Evolutionary conservation across 2,329 filamentous ascomycete genomes (phyloP).

Genomic region (Emydomyces testavorans): DNA sequence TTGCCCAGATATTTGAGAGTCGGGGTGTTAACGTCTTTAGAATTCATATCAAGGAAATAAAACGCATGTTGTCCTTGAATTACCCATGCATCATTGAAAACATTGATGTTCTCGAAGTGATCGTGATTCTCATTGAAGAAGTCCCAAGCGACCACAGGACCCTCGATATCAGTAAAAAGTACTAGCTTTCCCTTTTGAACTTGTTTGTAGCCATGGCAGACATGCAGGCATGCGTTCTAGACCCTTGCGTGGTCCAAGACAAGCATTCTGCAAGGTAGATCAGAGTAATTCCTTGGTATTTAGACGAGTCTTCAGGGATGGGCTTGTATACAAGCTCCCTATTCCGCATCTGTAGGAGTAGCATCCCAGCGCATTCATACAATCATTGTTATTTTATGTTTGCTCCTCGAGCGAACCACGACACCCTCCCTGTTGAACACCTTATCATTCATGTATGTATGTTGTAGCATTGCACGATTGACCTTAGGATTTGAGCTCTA

Average conservation of each 20-base stretch:
- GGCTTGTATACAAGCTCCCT: no score
- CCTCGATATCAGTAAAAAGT: no score
- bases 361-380: no score
- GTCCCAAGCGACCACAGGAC: no score
- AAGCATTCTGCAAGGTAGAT: conserved; percentile 13
- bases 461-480: background rate
- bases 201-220: background rate
- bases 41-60: background rate
- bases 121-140: no score
- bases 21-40: background rate
- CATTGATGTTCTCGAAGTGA: no score
- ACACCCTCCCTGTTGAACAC: background rate
- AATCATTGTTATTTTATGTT: no score
- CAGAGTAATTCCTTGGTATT: conserved; percentile 8
- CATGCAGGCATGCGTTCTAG: no score
- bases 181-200: no score
- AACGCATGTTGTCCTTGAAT: no score
- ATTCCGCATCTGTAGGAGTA: background rate
- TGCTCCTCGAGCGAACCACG: background rate
- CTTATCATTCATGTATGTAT: background rate
- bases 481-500: background rate
- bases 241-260: background rate
- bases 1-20: background rate
- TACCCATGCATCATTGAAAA: no score
- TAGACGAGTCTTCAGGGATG: background rate